Base-by-base conservation (phyloP, 2,329 filamentous ascomycete species). In the Colletotrichum sp. region DNA sequence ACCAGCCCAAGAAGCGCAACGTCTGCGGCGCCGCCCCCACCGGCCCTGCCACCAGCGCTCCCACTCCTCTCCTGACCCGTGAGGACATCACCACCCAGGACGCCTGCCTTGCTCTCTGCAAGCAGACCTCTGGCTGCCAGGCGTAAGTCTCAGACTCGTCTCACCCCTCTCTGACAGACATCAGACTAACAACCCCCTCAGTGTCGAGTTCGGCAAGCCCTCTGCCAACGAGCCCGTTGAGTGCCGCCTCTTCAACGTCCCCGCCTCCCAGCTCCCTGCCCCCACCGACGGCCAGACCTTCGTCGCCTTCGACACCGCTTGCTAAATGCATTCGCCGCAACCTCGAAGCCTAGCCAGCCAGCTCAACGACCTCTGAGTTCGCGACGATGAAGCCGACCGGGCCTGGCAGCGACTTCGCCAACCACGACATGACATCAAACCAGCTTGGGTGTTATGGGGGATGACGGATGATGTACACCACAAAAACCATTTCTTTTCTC, bases 131-230 rank as follows among this genome's bases (percentile, higher is more conserved):
- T 15, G 80, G 81, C 9, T 78, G 78, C 70, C 81, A 81, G 81
- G 79, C 76, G 55, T 58, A 27, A 58, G 55, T 58, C 27, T 52
- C 43, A 22, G 18, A 58, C 8, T 58, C 55, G 3, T 30, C 55
- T 22, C 22, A 27, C 22, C 6, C 3, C 13, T 58, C 25, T 3
- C 22, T 8, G 13, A 58, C 55, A 30, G 13, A 28, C 25, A 58
- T 58, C 27, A 27, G 55, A 30, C 55, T 58, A 58, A 58, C 55
- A 6, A 30, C 13, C 22, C 0, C 30, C 13, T 0, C 55, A 58
- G 55, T 13, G 75, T 81, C 27, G 80, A 82, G 60, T 82, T 81
- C 74, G 79, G 81, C 80, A 70, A 75, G 80, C 52, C 28, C 16
- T 62, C 34, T 32, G 27, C 39, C 58, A 62, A 66, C 55, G 60